Conservation (phyloP, 202 grass and related monocot species). For the Cymbopogon flexuosus region DNA sequence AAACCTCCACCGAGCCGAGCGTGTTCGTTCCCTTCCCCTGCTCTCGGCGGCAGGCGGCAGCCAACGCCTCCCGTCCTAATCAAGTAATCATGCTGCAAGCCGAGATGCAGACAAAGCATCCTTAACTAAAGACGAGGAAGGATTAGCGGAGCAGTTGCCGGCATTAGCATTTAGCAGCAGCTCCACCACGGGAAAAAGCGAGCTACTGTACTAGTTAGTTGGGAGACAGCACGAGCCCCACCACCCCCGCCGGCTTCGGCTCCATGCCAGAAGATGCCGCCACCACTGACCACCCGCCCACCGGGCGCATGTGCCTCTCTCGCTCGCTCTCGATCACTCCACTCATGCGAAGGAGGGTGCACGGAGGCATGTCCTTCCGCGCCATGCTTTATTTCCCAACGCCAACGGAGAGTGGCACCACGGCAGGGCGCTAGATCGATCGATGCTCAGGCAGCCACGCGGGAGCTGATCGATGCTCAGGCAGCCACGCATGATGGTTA, state of each 20-base stretch:
- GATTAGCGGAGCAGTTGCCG: slow-evolving; percentile 14
- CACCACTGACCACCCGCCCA: neutral
- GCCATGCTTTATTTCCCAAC: neutral
- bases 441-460: neutral
- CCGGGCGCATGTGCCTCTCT: neutral
- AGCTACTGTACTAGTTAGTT: neutral
- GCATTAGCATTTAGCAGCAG: neutral
- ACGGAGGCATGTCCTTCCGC: neutral
- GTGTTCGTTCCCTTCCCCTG: too few relatives aligned
- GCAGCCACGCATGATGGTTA: too few relatives aligned
- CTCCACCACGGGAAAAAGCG: neutral
- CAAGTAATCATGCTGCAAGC: slow-evolving; percentile 3
- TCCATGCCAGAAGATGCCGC: neutral
- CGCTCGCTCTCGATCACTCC: neutral
- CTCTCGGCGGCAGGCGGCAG: neutral
- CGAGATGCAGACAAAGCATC: neutral
- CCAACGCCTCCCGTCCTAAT: neutral
- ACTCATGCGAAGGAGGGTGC: neutral
- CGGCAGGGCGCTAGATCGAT: neutral
- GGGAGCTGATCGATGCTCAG: neutral
- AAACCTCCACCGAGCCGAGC: too few relatives aligned
- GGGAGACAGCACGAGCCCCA: slow-evolving; percentile 22
- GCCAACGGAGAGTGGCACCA: neutral
- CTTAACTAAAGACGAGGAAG: slow-evolving; percentile 15
- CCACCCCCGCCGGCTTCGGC: neutral